Percentiles rank a stretch among this genome's conserved stretches.
Conservation (phyloP, 768 basidiomycete genomes). For the Suillus fuscotomentosus region DNA sequence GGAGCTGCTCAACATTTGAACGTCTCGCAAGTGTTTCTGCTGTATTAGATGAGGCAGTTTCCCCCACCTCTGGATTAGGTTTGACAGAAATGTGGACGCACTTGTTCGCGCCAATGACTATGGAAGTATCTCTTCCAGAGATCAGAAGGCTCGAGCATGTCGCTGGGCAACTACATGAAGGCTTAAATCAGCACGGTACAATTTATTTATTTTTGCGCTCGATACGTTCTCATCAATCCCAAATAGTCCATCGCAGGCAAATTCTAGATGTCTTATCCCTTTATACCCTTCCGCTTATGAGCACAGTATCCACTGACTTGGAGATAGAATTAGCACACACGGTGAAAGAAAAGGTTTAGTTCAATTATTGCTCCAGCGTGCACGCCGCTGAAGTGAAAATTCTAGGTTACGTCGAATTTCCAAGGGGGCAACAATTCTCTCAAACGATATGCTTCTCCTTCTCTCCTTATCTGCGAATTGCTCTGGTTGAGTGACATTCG, state of each 20-base stretch:
- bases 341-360: constrained; percentile 1
- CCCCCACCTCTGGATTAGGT: constrained; percentile 69
- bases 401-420: not conserved
- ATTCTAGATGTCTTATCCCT: constrained; percentile 23
- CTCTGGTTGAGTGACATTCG: not conserved
- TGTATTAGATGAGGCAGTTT: constrained; percentile 47
- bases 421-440: not conserved
- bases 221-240: not conserved
- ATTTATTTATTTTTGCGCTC: not conserved
- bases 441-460: not conserved
- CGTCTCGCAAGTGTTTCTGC: constrained; percentile 32
- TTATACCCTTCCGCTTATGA: constrained; percentile 9
- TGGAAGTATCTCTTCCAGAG: constrained; percentile 17
- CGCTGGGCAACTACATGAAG: not conserved
- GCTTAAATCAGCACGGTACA: not conserved
- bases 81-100: constrained; percentile 70
- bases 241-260: constrained; percentile 15
- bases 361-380: not conserved
- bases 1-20: constrained; percentile 34
- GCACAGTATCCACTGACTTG: not conserved
- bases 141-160: constrained; percentile 16
- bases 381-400: not conserved
- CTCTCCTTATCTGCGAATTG: constrained; percentile 4
- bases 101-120: constrained; percentile 28
- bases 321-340: not conserved